Base-by-base conservation (phyloP, 2,329 filamentous ascomycete genomes). In the Aspergillus udagawae region DNA sequence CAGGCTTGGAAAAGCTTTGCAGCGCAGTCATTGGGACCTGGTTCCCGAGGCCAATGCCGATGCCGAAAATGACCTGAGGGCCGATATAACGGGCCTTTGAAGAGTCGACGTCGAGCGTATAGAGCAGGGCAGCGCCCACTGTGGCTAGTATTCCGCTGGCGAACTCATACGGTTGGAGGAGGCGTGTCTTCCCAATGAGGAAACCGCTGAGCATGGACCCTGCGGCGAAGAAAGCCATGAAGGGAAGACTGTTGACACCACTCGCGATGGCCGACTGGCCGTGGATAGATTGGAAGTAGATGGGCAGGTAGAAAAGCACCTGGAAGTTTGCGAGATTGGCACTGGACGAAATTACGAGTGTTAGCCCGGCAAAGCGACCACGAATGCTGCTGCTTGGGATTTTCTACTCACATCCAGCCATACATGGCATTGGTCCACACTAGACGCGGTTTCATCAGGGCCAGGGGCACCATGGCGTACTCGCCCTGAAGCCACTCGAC, bases 41-140 rank as follows among this genome's bases (percentile, higher is more conserved):
- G 48, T 61, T 65, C 21, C 61, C 56, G 32, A 67, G 38, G n/a
- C 67, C 66, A 53, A 65, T 44, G 20, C 64, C 66, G 49, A 68
- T 57, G 6, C 65, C 67, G 49, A 64, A 60, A 17, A 64, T 56
- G 20, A 68, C 54, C 54, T 69, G 54, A 25, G 59, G 29, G n/a
- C 66, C 66, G 32, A 68, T 59, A 51, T 60, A 63, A 35, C 49
- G 54, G 10, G 57, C 53, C 53, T 56, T 53, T 23, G 60, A 60
- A 23, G 61, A 59, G 28, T 29, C 28, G 28, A 29, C 10, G 9
- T 29, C 28, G 9, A 29, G 28, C 12, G 28, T 29, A 10, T 29
- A 29, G 9, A 29, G 28, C 28, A 29, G 28, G 28, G 28, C 28
- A 29, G 28, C 28, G 28, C 28, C 28, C 2, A 29, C 28, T 10